These are phyloP conservation scores for Pascua sp. DNA, from an alignment of 1,284 basidiomycete genomes.

Conservation along the genomic window DNA sequence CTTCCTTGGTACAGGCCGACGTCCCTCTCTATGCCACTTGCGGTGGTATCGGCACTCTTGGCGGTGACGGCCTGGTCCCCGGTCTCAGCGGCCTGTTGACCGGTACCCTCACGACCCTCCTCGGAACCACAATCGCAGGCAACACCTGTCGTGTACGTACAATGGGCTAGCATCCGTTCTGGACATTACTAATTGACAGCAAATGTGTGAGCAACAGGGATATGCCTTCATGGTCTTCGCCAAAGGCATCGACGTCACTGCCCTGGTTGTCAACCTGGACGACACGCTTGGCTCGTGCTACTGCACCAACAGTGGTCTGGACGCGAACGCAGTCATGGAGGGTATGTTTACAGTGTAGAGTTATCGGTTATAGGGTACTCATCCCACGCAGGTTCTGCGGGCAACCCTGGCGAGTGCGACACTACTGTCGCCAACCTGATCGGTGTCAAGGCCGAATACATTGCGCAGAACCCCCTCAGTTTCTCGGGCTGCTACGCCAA, in stretches of 20 bases:
- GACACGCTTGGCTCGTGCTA: slow-evolving; percentile 1
- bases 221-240: neutral
- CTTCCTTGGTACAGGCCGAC: neutral
- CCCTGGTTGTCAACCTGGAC: neutral
- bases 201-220: neutral
- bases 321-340: neutral
- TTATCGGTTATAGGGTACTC: neutral
- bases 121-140: neutral
- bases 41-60: neutral
- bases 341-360: neutral
- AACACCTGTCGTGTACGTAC: neutral
- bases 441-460: slow-evolving; percentile 1
- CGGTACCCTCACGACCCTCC: neutral
- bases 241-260: slow-evolving; percentile 1
- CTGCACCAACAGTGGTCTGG: neutral
- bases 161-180: neutral
- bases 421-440: slow-evolving; percentile 2
- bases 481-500: neutral
- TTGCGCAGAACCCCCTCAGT: neutral
- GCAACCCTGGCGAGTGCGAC: neutral
- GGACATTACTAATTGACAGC: neutral
- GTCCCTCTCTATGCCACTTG: neutral
- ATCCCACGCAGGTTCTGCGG: neutral
- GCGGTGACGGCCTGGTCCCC: neutral
- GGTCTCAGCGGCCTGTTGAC: neutral